Evolutionary conservation across 371 early-diverging fungal species (phyloP).

Genomic region (Rhizopus delemar): DNA sequence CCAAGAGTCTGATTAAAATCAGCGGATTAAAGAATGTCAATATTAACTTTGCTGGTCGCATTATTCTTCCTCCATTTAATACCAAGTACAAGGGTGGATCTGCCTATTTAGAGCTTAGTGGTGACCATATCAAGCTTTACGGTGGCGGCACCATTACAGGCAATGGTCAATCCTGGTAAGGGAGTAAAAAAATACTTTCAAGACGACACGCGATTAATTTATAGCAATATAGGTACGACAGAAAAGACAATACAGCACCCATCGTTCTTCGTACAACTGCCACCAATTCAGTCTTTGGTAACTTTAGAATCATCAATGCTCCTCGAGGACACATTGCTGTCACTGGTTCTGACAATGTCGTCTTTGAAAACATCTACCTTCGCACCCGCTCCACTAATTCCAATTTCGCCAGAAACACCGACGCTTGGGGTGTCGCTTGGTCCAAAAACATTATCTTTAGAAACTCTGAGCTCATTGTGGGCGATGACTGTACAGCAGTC

Average conservation of each 20-base stretch:
- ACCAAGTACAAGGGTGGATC: constrained; percentile 25
- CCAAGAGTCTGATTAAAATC: constrained; percentile 24
- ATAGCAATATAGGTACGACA: constrained; percentile 16
- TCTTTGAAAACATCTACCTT: constrained; percentile 24
- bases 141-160: constrained; percentile 30
- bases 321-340: constrained; percentile 37
- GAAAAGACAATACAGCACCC: constrained; percentile 30
- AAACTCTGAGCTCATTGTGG: constrained; percentile 23
- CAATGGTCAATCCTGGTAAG: constrained; percentile 40
- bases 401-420: constrained; percentile 33
- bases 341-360: constrained; percentile 25
- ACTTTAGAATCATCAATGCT: constrained; percentile 31
- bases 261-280: constrained; percentile 33
- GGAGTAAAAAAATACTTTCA: constrained; percentile 8
- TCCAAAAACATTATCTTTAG: constrained; percentile 29
- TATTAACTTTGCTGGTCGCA: constrained; percentile 32
- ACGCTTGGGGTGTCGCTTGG: constrained; percentile 36
- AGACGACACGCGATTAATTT: neutral
- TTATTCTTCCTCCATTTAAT: constrained; percentile 29
- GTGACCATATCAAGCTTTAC: constrained; percentile 26
- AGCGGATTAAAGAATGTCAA: constrained; percentile 25
- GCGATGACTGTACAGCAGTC: constrained; percentile 44
- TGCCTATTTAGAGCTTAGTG: constrained; percentile 32
- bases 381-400: constrained; percentile 27
- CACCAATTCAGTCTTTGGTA: constrained; percentile 30